Evolutionary conservation across 305 asterid genomes (phyloP), one percentile per base, ranked within the genome.

Genomic region (Fraxinus sp.): DNA sequence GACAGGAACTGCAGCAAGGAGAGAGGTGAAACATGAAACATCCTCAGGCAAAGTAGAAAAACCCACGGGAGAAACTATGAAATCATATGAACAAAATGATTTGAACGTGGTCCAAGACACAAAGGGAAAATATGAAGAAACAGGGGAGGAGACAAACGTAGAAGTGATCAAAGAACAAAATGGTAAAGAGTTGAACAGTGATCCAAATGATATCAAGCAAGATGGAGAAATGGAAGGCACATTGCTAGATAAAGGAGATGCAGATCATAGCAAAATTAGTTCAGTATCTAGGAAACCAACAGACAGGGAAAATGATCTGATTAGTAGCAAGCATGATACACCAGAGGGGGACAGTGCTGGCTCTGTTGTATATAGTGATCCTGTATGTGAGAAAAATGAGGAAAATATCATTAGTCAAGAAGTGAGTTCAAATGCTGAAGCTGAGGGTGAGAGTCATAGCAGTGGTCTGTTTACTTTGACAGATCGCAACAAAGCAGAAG

Each of bases 101-200:
- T 57, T 10, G 49, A 77, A 30, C 46, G 6, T 33, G 16, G 20
- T 13, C 64, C 30, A 7, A 11, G 78, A 33, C 24, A 59, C 36
- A 28, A 5, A 55, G 18, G 73, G n/a, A 46, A 30, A 32, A 44
- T 9, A 64, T 4, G 32, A 62, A 62, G 71, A 62, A 8, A 62
- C 32, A 3, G 73, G 22, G 30, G 24, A 20, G 26, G 16, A 39
- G 32, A 13, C 3, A 36, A 33, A 78, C 33, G 26, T 49, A 20
- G 55, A 82, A 82, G 78, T 75, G 72, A 70, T 55, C 52, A 44
- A 20, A 66, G 62, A 76, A 6, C 80, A 76, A 14, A 49, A 3
- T 26, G 74, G 26, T 78, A 41, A 5, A 9, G 79, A 74, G 22
- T 41, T 24, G 70, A 30, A 30, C 14, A 18, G 18, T 26, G 18